Evolutionary conservation across 2,329 filamentous ascomycete species (phyloP).

Genomic region (Claviceps fusiformis): DNA sequence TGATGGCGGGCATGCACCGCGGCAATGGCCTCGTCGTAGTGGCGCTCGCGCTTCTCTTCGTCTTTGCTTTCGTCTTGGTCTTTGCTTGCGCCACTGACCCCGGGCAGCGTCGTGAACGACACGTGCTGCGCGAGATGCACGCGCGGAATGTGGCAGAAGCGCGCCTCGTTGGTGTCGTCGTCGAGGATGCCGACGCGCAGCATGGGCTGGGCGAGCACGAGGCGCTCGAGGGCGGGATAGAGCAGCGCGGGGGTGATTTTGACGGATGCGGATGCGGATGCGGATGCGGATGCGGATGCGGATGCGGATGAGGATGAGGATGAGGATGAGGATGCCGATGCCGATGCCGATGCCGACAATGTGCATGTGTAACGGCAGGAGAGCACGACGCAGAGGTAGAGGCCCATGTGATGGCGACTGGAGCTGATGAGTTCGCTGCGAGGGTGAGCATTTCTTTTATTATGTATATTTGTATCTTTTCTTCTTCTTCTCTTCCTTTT

Average conservation of each 20-base stretch:
- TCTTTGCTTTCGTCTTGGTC: constrained; percentile 5
- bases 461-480: too few species aligned
- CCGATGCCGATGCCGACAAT: too few species aligned
- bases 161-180: constrained; percentile 28
- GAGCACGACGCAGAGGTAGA: constrained; percentile 33
- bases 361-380: constrained; percentile 27
- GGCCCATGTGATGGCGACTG: constrained; percentile 30
- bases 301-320: too few species aligned
- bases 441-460: too few species aligned
- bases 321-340: too few species aligned
- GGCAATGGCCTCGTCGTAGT: constrained; percentile 19
- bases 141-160: constrained; percentile 28
- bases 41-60: too few species aligned
- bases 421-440: constrained; percentile 31
- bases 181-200: constrained; percentile 34
- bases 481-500: too few species aligned
- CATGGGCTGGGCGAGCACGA: constrained; percentile 30
- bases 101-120: constrained; percentile 17
- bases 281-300: too few species aligned
- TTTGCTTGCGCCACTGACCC: constrained; percentile 5
- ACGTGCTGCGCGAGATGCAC: constrained; percentile 32
- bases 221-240: constrained; percentile 23
- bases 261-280: not conserved
- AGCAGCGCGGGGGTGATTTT: constrained; percentile 10
- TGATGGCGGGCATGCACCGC: constrained; percentile 25